Evolutionary conservation across 2,329 filamentous ascomycete genomes (phyloP), one percentile per base, ranked within the genome.

Genomic region (Trichophyton benhamiae): DNA sequence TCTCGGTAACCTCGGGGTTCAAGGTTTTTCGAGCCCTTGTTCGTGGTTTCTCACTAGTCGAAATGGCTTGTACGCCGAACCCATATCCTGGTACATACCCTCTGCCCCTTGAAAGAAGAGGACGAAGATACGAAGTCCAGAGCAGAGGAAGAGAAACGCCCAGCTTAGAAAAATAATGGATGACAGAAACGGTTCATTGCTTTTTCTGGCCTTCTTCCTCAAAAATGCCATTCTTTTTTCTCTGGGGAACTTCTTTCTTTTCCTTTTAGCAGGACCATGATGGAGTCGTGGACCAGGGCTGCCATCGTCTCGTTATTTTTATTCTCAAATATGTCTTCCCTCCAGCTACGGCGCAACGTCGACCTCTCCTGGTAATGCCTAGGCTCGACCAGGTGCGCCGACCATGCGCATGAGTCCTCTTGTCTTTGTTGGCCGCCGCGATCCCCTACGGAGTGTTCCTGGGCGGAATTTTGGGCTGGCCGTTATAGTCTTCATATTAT

Each of bases 321-420:
- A n/a, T n/a, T 17, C 41, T 44, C n/a, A n/a, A 55, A 7, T 20
- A 55, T 55, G 49, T n/a, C 25, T 55, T n/a, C 33, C n/a, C 6
- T 9, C 6, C 22, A 27, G 25, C 25, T 36, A 33, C 25, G 49
- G 49, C 27, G 27, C 27, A 36, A 38, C 27, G 1, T 55, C 49
- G 30, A 33, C n/a, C 49, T 33, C 27, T 27, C 49, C 49, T 55
- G 25, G 25, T 27, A 27, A 55, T 55, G 49, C 33, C 49, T 36
- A 27, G 49, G 25, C 25, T 36, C 13, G 49, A 17, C 11, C 11
- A 27, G 5, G 30, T 55, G 49, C 49, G 49, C 49, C 30, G 20
- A 55, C 49, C 11, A 55, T 55, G 49, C 49, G 49, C 49, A 55
- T 55, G 49, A 55, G 27, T 55, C 30, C 49, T 55, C 30, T 27